Evolutionary conservation across 805 yeast genomes (phyloP).

Genomic region (Candida insectalens): DNA sequence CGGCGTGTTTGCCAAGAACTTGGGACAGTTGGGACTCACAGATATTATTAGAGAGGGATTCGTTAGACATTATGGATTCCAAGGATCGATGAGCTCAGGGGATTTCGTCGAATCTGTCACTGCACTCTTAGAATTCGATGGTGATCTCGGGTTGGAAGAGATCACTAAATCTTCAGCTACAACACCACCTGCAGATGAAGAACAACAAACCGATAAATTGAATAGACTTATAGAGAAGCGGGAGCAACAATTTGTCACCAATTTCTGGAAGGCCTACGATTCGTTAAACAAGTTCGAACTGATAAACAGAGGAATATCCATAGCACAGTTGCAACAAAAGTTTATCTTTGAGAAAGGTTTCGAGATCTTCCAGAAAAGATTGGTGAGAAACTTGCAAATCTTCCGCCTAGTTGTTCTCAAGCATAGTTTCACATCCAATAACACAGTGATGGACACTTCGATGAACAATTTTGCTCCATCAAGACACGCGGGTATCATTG

Average conservation of each 20-base stretch:
- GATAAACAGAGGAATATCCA: conserved; percentile 61
- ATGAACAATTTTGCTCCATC: conserved; percentile 8
- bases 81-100: conserved; percentile 82
- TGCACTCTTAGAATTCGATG: conserved; percentile 71
- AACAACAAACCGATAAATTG: conserved; percentile 21
- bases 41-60: conserved; percentile 83
- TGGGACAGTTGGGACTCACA: conserved; percentile 71
- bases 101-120: conserved; percentile 87
- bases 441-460: conserved; percentile 9
- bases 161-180: background rate
- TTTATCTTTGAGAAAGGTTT: conserved; percentile 81
- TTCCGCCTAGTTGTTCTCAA: conserved; percentile 81
- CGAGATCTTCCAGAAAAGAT: conserved; percentile 75
- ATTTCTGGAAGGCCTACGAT: conserved; percentile 53
- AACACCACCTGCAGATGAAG: conserved; percentile 4
- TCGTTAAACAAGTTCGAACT: conserved; percentile 40
- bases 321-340: conserved; percentile 77
- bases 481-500: conserved; percentile 1
- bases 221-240: conserved; percentile 17
- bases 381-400: conserved; percentile 68
- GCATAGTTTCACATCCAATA: conserved; percentile 39
- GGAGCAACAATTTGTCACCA: conserved; percentile 25
- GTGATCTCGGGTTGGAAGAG: conserved; percentile 10
- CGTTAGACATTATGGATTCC: conserved; percentile 74
- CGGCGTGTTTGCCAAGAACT: conserved; percentile 55